A percentile compares a stretch with the other conserved stretches of the same genome.
These are phyloP conservation scores for Poa annua DNA, from an alignment of 176 grass and related monocot genomes.

Conservation along the genomic window DNA sequence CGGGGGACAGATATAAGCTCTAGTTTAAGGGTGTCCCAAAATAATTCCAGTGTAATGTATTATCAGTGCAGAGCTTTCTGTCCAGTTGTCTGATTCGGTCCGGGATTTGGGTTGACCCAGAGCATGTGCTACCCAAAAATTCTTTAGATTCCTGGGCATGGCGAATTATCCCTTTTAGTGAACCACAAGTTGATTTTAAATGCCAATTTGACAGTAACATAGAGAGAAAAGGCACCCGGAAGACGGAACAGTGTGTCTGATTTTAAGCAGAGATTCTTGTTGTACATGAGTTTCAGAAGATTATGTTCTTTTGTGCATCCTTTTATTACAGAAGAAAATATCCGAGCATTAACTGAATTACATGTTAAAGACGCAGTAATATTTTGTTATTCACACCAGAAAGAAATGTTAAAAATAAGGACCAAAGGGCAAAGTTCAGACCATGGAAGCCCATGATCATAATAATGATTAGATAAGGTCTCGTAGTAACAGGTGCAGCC, in stretches of 20 bases:
- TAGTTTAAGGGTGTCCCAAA: conserved; percentile 22
- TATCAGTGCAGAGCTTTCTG: conserved; percentile 44
- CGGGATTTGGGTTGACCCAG: conserved; percentile 41
- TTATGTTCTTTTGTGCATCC: neutral
- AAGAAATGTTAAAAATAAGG: neutral
- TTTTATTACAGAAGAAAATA: neutral
- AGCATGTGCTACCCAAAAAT: conserved; percentile 29
- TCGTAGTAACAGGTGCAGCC: neutral
- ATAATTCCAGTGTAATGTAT: conserved; percentile 21
- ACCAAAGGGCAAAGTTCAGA: neutral
- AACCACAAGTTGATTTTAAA: neutral
- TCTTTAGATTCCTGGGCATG: neutral
- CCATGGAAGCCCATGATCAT: neutral
- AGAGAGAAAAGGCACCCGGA: neutral
- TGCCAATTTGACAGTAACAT: neutral
- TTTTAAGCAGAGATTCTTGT: neutral
- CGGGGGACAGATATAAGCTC: conserved; percentile 32
- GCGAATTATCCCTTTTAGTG: neutral
- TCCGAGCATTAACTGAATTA: neutral
- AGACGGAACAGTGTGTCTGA: neutral
- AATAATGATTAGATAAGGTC: neutral
- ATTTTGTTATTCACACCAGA: neutral
- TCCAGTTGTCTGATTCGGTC: conserved; percentile 51
- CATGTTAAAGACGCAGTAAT: neutral
- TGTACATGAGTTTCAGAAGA: neutral